Evolutionary conservation across 108 stramenopile species (phyloP), one percentile per base, ranked within the genome.

Genomic region (Pseudonitzschia delicatissima): DNA sequence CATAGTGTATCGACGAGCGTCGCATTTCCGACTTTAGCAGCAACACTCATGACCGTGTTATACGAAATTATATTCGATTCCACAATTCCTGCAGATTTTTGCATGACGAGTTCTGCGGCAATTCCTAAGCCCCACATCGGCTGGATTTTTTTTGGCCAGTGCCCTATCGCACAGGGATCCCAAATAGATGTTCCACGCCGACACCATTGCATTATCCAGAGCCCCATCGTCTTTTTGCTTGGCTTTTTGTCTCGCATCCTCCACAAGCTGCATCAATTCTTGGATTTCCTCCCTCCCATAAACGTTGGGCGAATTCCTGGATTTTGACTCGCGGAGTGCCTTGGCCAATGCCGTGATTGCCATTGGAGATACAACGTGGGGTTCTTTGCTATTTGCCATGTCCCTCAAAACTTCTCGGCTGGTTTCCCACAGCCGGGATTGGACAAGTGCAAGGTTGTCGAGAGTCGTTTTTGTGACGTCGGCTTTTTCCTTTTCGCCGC

Each of bases 181-280:
- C 53, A 92, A n/a, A 48, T 85, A 92, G 1, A 83, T 68, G 58
- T 92, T 92, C 53, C 85, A 84, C 1, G 37, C 32, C 29, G 12
- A 13, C 17, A 25, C 0, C 21, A 59, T 2, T 8, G 34, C 32
- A 11, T 21, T 31, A 59, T 59, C 37, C 4, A 39, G 1, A 6
- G 34, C n/a, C 7, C 21, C 58, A 32, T 36, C n/a, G n/a, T 59
- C 55, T 67, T 32, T 80, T 44, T 55, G 73, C 71, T 25, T 15
- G 0, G 37, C 15, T 31, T 32, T 2, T 27, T 68, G 33, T 66
- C 45, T 71, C 45, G 64, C 47, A 33, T 45, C 25, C n/a, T 34
- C 32, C 12, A 49, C 58, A 2, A 59, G 34, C 57, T 55, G 52
- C 23, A 34, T 27, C 29, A 52, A 34, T 23, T 63, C 62, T 26